Evolutionary conservation across 176 grass and related monocot species (phyloP).

Genomic region (Carex parvula): DNA sequence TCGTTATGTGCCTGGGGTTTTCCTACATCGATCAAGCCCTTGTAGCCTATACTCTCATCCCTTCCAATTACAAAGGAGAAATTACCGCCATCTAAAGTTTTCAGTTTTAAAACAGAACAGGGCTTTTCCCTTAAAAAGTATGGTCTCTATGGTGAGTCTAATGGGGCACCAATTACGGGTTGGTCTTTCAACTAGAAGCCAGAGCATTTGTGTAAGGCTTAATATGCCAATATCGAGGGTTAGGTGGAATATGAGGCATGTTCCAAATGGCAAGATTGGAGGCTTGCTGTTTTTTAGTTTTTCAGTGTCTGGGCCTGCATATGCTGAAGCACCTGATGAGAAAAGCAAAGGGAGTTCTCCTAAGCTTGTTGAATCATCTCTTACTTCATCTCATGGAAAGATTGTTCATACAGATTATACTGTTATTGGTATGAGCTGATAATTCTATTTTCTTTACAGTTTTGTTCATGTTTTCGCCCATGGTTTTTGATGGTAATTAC

Average conservation of each 20-base stretch:
- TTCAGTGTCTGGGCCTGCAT: slow-evolving; percentile 42
- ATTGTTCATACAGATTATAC: slow-evolving; percentile 84
- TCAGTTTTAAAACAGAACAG: slow-evolving; percentile 29
- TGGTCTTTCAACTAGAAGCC: slow-evolving; percentile 44
- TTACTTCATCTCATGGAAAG: slow-evolving; percentile 59
- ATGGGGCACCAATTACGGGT: slow-evolving; percentile 49
- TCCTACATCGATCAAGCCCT: slow-evolving; percentile 31
- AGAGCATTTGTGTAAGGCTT: slow-evolving; percentile 46
- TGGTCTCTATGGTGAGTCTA: slow-evolving; percentile 54
- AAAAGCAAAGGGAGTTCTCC: slow-evolving; percentile 27
- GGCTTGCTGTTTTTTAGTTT: slow-evolving; percentile 67
- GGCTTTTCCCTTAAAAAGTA: slow-evolving; percentile 29
- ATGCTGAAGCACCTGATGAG: slow-evolving; percentile 44
- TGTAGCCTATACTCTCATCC: slow-evolving; percentile 29
- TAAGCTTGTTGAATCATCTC: slow-evolving; percentile 21
- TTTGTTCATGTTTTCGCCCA: background rate
- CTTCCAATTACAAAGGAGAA: slow-evolving; percentile 39
- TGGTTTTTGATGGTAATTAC: background rate
- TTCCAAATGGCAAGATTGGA: slow-evolving; percentile 45
- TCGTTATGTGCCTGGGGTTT: slow-evolving; percentile 32
- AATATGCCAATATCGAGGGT: slow-evolving; percentile 41
- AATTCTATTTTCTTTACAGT: background rate
- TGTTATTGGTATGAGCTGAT: slow-evolving; percentile 54
- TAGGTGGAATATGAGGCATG: slow-evolving; percentile 49
- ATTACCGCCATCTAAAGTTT: slow-evolving; percentile 10